These are phyloP conservation scores for Pythium pyrilobum DNA, from an alignment of 352 stramenopile genomes.

Conservation along the genomic window DNA sequence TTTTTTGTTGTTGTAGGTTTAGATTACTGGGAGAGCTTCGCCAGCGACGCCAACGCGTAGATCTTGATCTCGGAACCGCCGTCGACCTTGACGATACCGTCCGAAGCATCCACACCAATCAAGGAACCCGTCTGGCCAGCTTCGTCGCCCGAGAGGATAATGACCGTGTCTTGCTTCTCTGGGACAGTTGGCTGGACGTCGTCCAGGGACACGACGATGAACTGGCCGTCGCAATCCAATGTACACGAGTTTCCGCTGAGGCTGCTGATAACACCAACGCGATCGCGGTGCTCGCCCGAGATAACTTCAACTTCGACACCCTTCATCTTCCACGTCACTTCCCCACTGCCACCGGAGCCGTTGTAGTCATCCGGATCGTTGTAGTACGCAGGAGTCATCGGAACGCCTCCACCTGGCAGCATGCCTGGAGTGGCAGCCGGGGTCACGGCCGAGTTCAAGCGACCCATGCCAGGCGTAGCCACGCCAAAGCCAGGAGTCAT, in stretches of 20 bases:
- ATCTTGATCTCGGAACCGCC: conserved; percentile 88
- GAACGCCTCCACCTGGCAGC: conserved; percentile 43
- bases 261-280: conserved; percentile 69
- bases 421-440: conserved; percentile 71
- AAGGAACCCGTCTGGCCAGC: conserved; percentile 77
- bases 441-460: conserved; percentile 60
- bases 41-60: conserved; percentile 75
- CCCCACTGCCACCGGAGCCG: conserved; percentile 32
- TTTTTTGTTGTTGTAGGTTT: conserved; percentile 15
- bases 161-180: conserved; percentile 85
- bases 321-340: conserved; percentile 88
- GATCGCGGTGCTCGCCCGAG: conserved; percentile 56
- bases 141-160: conserved; percentile 83
- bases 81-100: conserved; percentile 88
- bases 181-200: conserved; percentile 72
- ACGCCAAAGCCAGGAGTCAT: conserved; percentile 83
- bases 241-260: conserved; percentile 67
- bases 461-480: conserved; percentile 64
- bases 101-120: conserved; percentile 81
- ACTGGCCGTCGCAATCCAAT: conserved; percentile 74
- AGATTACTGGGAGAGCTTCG: conserved; percentile 79
- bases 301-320: conserved; percentile 80
- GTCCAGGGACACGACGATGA: conserved; percentile 58
- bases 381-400: conserved; percentile 75
- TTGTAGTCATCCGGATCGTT: conserved; percentile 42